Base-by-base conservation (phyloP, 2,329 filamentous ascomycete species). In the Aspergillus viridinutans region DNA sequence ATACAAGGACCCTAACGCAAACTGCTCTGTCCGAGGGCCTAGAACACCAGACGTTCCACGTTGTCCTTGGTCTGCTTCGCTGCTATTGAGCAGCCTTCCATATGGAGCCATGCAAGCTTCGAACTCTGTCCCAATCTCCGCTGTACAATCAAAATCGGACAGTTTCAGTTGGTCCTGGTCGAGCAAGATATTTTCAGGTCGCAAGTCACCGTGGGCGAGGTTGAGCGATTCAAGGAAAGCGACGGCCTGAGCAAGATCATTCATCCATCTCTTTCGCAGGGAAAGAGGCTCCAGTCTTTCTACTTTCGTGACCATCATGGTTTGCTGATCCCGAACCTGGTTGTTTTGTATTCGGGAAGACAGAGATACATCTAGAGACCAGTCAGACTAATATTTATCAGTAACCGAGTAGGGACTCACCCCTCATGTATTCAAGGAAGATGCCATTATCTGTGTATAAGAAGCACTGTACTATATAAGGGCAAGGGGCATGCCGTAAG, bases 151-250 rank as follows among this genome's bases (percentile, higher is more conserved):
- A 58, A 72, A 70, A 55, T 70, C 68, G 0, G 64, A 65, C 2
- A 71, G 50, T 29, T 70, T 72, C 9, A 71, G 25, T 49, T 32
- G 56, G 53, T 71, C 40, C 20, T 66, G 58, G 63, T 71, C 64
- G 58, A 71, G 59, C 1, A 71, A 52, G 10, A 71, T 59, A 64
- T 72, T 71, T 35, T 71, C 61, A 20, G 71, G 65, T 56, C 66
- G 64, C 52, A 74, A 53, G 23, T 73, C 67, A 43, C 67, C 66
- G 59, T 74, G 64, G 1, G 67, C 66, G 47, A 73, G 68, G 21
- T 67, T 63, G 20, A 72, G 61, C 0, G 67, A 70, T 61, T 71
- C 70, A 0, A 73, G 53, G 50, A 71, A 71, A 58, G 69, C 66
- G 48, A 70, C 63, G 10, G 62, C 69, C 59, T 67, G 63, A 49